Conservation (phyloP, 1,284 basidiomycete species). For the Gastroboletus turbinatus region DNA sequence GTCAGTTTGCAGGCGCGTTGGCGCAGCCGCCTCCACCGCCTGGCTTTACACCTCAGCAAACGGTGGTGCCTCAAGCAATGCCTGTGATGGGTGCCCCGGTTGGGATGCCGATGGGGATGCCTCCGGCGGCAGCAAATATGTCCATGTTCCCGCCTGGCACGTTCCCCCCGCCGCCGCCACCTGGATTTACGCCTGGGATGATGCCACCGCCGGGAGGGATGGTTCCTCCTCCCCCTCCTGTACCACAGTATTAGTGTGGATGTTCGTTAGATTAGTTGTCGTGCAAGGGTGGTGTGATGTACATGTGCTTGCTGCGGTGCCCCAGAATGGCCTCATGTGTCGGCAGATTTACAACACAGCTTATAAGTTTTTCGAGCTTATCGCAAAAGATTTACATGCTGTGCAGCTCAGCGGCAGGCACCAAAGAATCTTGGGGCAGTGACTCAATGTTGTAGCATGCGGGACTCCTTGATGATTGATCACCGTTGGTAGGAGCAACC, state of each 20-base stretch:
- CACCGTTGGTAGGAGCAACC: too few relatives aligned
- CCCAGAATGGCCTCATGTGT: slow-evolving; percentile 3
- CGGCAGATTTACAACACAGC: background rate
- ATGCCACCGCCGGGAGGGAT: slow-evolving; percentile 34
- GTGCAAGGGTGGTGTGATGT: slow-evolving; percentile 5
- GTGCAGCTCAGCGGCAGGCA: background rate
- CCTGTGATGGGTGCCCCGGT: slow-evolving; percentile 38
- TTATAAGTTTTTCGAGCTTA: background rate
- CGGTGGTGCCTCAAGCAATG: slow-evolving; percentile 49
- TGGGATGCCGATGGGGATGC: slow-evolving; percentile 45
- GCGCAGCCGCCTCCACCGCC: slow-evolving; percentile 69
- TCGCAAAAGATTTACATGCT: background rate
- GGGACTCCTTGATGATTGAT: background rate
- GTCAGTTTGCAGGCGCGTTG: slow-evolving; percentile 84
- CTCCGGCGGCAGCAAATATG: slow-evolving; percentile 28
- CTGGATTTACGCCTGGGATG: slow-evolving; percentile 35
- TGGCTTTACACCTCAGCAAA: slow-evolving; percentile 70
- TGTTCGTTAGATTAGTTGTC: slow-evolving; percentile 11
- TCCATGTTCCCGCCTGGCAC: slow-evolving; percentile 36
- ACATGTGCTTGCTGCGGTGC: background rate
- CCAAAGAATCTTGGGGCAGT: background rate
- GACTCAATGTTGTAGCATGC: background rate
- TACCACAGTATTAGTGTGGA: slow-evolving; percentile 30
- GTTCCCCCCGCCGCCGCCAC: slow-evolving; percentile 32
- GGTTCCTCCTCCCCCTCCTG: slow-evolving; percentile 35